A percentile compares a stretch with the other conserved stretches of the same genome.
Conservation (phyloP, 2,329 filamentous ascomycete species). For the Pestalotiopsis sp. region DNA sequence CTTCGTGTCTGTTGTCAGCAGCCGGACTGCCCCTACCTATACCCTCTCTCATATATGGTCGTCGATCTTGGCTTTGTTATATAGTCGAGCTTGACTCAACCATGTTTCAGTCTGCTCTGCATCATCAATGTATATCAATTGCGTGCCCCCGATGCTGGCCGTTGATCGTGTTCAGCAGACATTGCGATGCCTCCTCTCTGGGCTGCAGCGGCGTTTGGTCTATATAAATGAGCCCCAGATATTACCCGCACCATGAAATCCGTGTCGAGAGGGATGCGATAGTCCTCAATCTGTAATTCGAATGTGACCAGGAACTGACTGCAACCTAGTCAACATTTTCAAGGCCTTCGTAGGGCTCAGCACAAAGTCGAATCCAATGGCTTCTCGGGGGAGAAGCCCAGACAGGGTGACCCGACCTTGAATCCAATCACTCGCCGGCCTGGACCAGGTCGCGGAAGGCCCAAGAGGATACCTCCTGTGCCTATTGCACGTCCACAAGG, state of each 20-base stretch:
- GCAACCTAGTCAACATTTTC: constrained; percentile 58
- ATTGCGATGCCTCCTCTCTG: not conserved
- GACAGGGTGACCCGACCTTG: constrained; percentile 50
- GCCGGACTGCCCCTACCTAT: constrained; percentile 5
- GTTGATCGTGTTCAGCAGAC: not conserved
- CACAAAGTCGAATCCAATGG: constrained; percentile 52
- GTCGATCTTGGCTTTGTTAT: not conserved
- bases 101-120: not conserved
- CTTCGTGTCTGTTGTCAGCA: not conserved
- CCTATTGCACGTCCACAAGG: constrained; percentile 1
- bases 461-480: constrained; percentile 45
- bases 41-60: not conserved
- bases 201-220: not conserved
- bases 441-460: constrained; percentile 58
- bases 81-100: not conserved
- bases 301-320: constrained; percentile 4
- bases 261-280: not conserved
- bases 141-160: not conserved
- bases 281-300: not conserved
- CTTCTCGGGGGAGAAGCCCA: constrained; percentile 33
- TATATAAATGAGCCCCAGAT: not conserved
- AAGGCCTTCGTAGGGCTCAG: constrained; percentile 58
- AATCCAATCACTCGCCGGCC: constrained; percentile 65
- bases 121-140: constrained; percentile 2
- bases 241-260: not conserved